A percentile compares a stretch with the other conserved stretches of the same genome.
These are phyloP conservation scores for Brassica balearica DNA, from an alignment of 441 rosid species.

Conservation along the genomic window DNA sequence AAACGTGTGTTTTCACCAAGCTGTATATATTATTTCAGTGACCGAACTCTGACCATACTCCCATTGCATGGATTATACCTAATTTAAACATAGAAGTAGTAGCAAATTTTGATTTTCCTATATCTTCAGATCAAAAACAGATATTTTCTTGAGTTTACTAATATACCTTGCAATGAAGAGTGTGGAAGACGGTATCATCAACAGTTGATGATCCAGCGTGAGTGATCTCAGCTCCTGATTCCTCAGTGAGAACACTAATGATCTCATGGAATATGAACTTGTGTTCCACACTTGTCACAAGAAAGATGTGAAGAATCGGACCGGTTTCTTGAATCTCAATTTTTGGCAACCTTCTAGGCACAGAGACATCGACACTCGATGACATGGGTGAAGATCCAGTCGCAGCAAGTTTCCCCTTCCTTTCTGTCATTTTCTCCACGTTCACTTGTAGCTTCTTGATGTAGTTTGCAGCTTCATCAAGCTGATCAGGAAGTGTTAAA, in stretches of 20 bases:
- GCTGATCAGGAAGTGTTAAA: constrained; percentile 66
- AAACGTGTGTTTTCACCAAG: background rate
- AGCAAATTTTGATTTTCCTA: constrained; percentile 7
- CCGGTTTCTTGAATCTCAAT: constrained; percentile 62
- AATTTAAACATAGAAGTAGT: constrained; percentile 2
- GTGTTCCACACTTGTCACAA: constrained; percentile 57
- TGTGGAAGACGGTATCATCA: constrained; percentile 59
- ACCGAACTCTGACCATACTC: background rate
- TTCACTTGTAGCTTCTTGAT: constrained; percentile 69
- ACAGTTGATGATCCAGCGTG: constrained; percentile 61
- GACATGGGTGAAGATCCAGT: constrained; percentile 31
- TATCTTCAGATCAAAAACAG: background rate
- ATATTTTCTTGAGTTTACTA: background rate
- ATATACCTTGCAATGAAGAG: constrained; percentile 64
- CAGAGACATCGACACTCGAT: constrained; percentile 11
- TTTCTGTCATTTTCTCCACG: constrained; percentile 67
- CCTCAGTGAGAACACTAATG: constrained; percentile 65
- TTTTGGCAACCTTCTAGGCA: constrained; percentile 46
- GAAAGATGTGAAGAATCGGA: constrained; percentile 56
- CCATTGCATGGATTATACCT: constrained; percentile 12
- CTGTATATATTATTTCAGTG: background rate
- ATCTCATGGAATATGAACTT: constrained; percentile 58
- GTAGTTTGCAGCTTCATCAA: constrained; percentile 73
- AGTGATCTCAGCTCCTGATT: constrained; percentile 62
- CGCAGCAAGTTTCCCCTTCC: constrained; percentile 49